phyloP scores from a whole-genome alignment of 73 alveolate genomes.

The Paramecium octaurelia region DNA sequence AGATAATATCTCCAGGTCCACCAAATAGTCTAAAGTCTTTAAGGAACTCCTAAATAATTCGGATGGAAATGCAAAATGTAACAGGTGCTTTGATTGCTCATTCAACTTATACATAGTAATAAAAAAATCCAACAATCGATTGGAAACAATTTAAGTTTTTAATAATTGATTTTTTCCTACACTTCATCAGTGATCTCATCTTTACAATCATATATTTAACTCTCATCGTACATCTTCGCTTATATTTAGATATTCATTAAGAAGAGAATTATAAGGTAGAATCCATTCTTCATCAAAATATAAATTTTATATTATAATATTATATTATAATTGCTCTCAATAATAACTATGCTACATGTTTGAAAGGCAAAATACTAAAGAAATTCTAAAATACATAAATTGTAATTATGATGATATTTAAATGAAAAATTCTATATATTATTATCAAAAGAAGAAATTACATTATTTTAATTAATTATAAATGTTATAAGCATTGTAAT shows the following conservation, averaged over 20 bases:
- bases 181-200: not conserved
- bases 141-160: not conserved
- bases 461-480: too few relatives aligned
- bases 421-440: too few relatives aligned
- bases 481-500: too few relatives aligned
- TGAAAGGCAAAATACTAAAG: too few relatives aligned
- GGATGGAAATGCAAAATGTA: not conserved
- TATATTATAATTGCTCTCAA: too few relatives aligned
- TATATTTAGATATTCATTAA: too few relatives aligned
- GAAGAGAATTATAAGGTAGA: not conserved
- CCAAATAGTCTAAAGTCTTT: not conserved
- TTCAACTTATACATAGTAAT: not conserved
- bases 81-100: conserved; percentile 19
- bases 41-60: not conserved
- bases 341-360: too few relatives aligned
- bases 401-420: too few relatives aligned
- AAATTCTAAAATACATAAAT: too few relatives aligned
- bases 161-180: not conserved
- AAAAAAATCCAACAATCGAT: not conserved
- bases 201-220: not conserved
- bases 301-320: too few relatives aligned
- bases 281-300: not conserved
- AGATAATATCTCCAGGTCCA: conserved; percentile 23
- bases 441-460: too few relatives aligned
- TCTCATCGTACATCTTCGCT: not conserved